Evolutionary conservation across 495 filamentous ascomycete species (phyloP).

Genomic region (Lepraria neglecta): DNA sequence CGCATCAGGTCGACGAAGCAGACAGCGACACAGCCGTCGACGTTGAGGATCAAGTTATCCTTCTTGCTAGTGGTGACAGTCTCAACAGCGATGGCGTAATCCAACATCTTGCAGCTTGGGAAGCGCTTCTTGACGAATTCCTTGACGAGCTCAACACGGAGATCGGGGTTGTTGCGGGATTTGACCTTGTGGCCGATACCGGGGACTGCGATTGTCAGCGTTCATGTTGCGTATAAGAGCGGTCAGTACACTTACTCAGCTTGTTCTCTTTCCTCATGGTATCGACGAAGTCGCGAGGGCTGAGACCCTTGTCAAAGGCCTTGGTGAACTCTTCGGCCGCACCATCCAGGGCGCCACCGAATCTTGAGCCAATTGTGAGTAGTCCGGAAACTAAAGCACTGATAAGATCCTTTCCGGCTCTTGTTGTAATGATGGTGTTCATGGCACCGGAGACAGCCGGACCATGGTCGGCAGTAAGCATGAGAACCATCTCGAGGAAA

Average conservation of each 20-base stretch:
- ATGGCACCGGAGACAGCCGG: conserved; percentile 98
- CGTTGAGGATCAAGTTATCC: conserved; percentile 99
- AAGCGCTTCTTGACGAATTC: conserved; percentile 97
- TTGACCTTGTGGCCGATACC: conserved; percentile 99
- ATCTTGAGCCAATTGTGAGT: conserved; percentile 94
- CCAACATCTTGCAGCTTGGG: conserved; percentile 91
- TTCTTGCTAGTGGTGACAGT: conserved; percentile 98
- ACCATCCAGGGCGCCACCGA: conserved; percentile 96
- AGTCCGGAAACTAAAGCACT: conserved; percentile 91
- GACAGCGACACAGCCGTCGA: conserved; percentile 94
- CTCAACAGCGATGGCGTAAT: conserved; percentile 97
- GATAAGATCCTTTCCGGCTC: conserved; percentile 98
- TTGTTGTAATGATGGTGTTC: conserved; percentile 99
- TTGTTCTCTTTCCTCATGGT: conserved; percentile 99
- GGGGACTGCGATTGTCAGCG: conserved; percentile 53
- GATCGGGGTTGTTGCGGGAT: conserved; percentile 98
- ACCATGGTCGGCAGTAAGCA: conserved; percentile 98
- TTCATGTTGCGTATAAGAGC: neutral
- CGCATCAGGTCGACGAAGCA: conserved; percentile 97
- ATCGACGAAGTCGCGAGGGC: conserved; percentile 98
- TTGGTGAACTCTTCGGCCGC: conserved; percentile 98
- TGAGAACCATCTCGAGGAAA: conserved; percentile 99
- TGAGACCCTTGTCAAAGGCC: conserved; percentile 95
- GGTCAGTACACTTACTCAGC: conserved; percentile 59
- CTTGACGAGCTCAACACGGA: conserved; percentile 98